Evolutionary conservation across 331 rosid species (phyloP).

Genomic region (Stylosanthes scabra): DNA sequence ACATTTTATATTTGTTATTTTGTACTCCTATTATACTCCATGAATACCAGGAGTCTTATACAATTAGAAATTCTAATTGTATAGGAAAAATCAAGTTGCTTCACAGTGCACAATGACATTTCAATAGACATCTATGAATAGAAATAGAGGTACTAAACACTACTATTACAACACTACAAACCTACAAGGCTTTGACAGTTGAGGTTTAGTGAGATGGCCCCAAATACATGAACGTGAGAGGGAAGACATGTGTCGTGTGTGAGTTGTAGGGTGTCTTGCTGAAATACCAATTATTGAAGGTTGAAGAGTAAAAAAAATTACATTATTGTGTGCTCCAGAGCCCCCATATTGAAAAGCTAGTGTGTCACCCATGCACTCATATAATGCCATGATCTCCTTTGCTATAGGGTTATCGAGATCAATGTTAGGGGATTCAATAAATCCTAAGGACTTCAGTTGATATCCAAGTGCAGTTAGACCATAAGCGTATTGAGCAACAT

Average conservation of each 20-base stretch:
- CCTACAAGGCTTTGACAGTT: neutral
- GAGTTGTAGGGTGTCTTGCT: neutral
- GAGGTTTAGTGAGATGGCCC: no score
- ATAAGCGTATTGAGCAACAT: conserved; percentile 80
- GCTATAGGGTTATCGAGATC: conserved; percentile 71
- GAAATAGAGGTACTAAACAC: conserved; percentile 1
- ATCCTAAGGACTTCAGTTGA: conserved; percentile 60
- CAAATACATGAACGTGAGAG: neutral
- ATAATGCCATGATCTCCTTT: conserved; percentile 63
- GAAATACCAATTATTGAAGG: neutral
- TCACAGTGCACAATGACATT: neutral
- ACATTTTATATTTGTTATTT: no score
- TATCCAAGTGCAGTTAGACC: conserved; percentile 74
- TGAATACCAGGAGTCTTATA: neutral
- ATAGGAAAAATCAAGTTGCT: neutral
- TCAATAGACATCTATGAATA: neutral
- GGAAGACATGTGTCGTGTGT: neutral
- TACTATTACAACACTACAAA: neutral
- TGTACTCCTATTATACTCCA: no score
- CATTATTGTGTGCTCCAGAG: conserved; percentile 88
- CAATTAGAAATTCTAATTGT: no score
- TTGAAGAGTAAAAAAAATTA: conserved; percentile 37
- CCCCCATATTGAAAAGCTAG: conserved; percentile 84
- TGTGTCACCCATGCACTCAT: conserved; percentile 81
- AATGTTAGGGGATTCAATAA: conserved; percentile 60